These are phyloP conservation scores for Mortierella sp. DNA, from an alignment of 371 early-diverging fungal genomes.

Conservation along the genomic window DNA sequence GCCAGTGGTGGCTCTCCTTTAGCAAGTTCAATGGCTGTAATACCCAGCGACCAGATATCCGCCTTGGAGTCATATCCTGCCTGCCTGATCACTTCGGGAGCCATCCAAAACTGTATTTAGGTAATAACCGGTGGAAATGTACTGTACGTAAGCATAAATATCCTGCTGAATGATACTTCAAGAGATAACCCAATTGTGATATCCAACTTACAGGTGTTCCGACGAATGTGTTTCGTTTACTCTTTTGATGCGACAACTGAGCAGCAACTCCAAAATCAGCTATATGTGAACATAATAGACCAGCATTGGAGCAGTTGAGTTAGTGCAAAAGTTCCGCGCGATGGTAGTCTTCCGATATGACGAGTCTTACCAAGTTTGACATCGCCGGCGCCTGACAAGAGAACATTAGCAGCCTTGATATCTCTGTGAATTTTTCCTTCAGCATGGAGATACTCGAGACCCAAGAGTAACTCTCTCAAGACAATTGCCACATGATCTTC, in stretches of 20 bases:
- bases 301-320: not conserved
- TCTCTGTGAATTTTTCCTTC: constrained; percentile 97
- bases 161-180: not conserved
- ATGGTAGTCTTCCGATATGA: not conserved
- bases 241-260: constrained; percentile 76
- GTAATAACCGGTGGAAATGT: not conserved
- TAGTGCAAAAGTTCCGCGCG: not conserved
- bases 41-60: constrained; percentile 99
- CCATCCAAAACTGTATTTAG: constrained; percentile 90
- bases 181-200: not conserved
- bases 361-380: constrained; percentile 60
- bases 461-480: constrained; percentile 89
- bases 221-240: constrained; percentile 97
- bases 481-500: constrained; percentile 94
- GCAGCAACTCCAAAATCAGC: constrained; percentile 99
- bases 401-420: constrained; percentile 91
- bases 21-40: constrained; percentile 97
- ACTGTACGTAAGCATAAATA: not conserved
- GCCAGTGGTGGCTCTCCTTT: constrained; percentile 95
- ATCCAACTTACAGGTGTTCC: constrained; percentile 89
- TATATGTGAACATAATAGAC: constrained; percentile 7
- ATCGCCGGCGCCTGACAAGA: constrained; percentile 68
- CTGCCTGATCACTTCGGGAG: constrained; percentile 98
- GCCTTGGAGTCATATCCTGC: constrained; percentile 97
- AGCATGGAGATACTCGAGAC: constrained; percentile 95